phyloP scores from a whole-genome alignment of 2,329 filamentous ascomycete genomes.

The Venturia oleaginea region DNA sequence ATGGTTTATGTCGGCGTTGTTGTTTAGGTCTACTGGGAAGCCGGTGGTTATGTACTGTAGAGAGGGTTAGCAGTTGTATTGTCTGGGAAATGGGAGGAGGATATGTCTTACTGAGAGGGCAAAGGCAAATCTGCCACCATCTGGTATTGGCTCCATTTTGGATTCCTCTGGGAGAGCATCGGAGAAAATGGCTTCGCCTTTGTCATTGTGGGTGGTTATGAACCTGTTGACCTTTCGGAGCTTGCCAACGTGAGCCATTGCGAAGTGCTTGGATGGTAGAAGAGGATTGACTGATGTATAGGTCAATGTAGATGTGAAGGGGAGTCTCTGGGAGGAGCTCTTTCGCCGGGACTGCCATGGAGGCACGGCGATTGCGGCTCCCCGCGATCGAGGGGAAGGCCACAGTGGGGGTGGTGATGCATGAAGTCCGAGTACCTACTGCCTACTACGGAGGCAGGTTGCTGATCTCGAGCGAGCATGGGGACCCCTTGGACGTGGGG shows the following conservation, averaged over 20 bases:
- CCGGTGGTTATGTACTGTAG: slow-evolving; percentile 37
- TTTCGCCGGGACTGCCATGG: not conserved
- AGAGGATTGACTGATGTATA: not conserved
- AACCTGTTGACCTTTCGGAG: slow-evolving; percentile 21
- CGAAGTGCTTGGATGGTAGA: not conserved
- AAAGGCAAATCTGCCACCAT: slow-evolving; percentile 10
- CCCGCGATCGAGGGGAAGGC: not conserved
- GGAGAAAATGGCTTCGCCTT: slow-evolving; percentile 30
- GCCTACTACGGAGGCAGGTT: no score
- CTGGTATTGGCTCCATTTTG: slow-evolving; percentile 20
- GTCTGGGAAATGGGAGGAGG: slow-evolving; percentile 10
- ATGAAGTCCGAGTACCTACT: no score
- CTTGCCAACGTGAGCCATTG: slow-evolving; percentile 14
- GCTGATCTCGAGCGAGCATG: no score
- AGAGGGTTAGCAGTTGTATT: not conserved
- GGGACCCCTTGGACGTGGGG: no score
- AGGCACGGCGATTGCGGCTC: not conserved
- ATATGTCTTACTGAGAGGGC: slow-evolving; percentile 14
- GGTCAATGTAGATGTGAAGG: not conserved
- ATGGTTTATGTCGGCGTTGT: slow-evolving; percentile 36
- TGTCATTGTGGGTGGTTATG: slow-evolving; percentile 28
- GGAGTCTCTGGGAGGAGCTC: not conserved
- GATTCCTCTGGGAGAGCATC: slow-evolving; percentile 27
- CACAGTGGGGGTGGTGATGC: not conserved
- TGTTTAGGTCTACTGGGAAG: slow-evolving; percentile 38